A percentile compares a stretch with the other conserved stretches of the same genome.
phyloP scores from a whole-genome alignment of 2,329 filamentous ascomycete species.

The Nakataea oryzae region DNA sequence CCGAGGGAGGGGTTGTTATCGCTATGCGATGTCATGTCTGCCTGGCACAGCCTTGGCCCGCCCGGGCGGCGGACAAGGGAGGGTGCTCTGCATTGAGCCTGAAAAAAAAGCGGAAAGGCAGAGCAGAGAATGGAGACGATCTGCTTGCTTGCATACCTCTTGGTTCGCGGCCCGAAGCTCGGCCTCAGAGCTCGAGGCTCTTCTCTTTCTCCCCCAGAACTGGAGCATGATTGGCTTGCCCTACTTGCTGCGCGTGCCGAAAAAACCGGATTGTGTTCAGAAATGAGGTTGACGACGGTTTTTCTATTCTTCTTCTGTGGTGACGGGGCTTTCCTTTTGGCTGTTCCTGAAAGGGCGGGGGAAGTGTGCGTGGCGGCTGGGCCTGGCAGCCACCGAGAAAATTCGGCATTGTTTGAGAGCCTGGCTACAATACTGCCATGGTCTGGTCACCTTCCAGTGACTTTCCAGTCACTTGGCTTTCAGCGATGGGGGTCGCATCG shows the following conservation, averaged over 20 bases:
- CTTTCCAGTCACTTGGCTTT: neutral
- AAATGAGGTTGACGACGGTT: too few species aligned
- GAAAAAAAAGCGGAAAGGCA: neutral
- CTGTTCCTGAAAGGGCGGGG: neutral
- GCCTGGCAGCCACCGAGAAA: too few species aligned
- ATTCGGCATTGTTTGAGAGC: too few species aligned
- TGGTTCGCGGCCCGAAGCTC: neutral
- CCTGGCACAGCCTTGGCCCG: neutral
- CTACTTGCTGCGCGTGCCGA: too few species aligned
- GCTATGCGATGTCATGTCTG: neutral
- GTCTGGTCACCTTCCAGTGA: too few species aligned
- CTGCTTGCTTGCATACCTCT: neutral
- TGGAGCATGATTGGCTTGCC: neutral
- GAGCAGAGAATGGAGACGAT: neutral
- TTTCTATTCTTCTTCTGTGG: too few species aligned
- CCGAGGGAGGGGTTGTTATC: neutral
- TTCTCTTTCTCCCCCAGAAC: neutral
- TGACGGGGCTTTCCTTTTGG: too few species aligned
- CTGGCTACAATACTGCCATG: neutral
- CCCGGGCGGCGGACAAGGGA: neutral
- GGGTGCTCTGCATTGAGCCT: neutral
- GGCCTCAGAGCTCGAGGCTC: neutral
- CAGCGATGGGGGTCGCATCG: neutral
- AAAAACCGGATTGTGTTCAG: too few species aligned
- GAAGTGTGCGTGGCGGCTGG: neutral